Evolutionary conservation across 1,139 yeast genomes (phyloP).

Genomic region (Kodamaea sp.): DNA sequence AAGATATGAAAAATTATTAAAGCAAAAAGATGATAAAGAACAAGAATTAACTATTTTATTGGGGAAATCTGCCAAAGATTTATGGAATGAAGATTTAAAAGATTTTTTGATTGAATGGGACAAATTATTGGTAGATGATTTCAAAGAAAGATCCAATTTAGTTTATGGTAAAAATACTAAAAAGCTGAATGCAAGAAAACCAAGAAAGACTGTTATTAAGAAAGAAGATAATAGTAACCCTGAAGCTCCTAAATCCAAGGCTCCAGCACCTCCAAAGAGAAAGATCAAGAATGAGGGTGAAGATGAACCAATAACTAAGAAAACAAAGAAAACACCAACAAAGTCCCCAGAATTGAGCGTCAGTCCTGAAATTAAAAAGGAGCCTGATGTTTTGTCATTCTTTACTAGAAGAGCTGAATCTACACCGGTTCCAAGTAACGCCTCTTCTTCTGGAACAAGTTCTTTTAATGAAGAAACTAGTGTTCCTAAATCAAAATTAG

Average conservation of each 20-base stretch:
- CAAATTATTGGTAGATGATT: conserved; percentile 45
- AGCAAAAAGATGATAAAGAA: conserved; percentile 71
- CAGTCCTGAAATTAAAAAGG: conserved; percentile 6
- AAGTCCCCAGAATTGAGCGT: neutral
- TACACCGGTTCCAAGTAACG: conserved; percentile 8
- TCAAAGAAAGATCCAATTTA: conserved; percentile 28
- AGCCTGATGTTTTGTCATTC: conserved; percentile 19
- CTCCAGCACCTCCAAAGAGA: conserved; percentile 11
- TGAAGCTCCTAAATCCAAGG: conserved; percentile 6
- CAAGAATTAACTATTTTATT: conserved; percentile 65
- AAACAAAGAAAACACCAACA: neutral
- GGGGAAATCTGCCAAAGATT: conserved; percentile 73
- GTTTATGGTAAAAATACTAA: conserved; percentile 29
- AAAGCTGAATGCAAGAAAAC: conserved; percentile 27
- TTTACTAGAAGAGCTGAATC: conserved; percentile 13
- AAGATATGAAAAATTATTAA: conserved; percentile 73
- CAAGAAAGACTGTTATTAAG: conserved; percentile 23
- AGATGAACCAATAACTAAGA: conserved; percentile 2
- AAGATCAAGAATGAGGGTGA: conserved; percentile 13
- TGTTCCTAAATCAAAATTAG: conserved; percentile 9
- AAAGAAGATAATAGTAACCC: conserved; percentile 20
- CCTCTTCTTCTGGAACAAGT: conserved; percentile 10
- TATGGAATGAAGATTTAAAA: conserved; percentile 84
- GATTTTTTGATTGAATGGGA: conserved; percentile 66
- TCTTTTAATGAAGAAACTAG: neutral